Conservation (phyloP, 768 basidiomycete species). For the Multifurca ochricompacta region DNA sequence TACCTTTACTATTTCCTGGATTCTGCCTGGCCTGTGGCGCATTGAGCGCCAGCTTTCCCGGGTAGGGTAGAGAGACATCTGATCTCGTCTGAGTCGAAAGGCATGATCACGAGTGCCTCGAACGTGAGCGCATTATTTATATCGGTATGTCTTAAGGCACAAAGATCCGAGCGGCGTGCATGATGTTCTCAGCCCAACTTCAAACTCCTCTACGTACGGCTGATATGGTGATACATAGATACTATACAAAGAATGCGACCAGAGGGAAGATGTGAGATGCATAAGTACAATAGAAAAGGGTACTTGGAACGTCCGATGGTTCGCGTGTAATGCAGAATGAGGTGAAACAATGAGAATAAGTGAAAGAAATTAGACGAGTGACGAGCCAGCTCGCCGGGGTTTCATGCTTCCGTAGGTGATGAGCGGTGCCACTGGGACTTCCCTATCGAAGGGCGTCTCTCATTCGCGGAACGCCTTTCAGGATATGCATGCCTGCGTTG, state of each 20-base stretch:
- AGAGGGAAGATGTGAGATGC: neutral
- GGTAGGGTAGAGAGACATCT: neutral
- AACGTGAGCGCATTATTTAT: neutral
- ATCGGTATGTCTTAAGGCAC: constrained; percentile 2
- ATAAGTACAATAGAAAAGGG: constrained; percentile 11
- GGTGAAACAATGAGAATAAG: neutral
- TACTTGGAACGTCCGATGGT: neutral
- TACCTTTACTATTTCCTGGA: too few species aligned
- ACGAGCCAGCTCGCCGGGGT: constrained; percentile 15
- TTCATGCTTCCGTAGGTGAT: constrained; percentile 9
- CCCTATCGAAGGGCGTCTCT: constrained; percentile 18
- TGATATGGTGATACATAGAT: constrained; percentile 9
- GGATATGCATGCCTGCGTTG: constrained; percentile 6
- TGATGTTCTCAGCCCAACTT: constrained; percentile 4
- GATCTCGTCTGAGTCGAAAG: constrained; percentile 14
- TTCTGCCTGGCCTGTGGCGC: constrained; percentile 3
- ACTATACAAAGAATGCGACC: constrained; percentile 10
- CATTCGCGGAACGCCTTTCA: constrained; percentile 13
- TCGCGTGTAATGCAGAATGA: constrained; percentile 3
- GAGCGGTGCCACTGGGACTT: constrained; percentile 15
- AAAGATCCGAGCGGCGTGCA: constrained; percentile 4
- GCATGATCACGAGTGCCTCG: constrained; percentile 8
- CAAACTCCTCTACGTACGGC: constrained; percentile 1
- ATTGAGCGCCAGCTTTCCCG: neutral
- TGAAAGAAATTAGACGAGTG: neutral